These are phyloP conservation scores for Spathaspora sp. DNA, from an alignment of 805 yeast genomes.

Conservation along the genomic window DNA sequence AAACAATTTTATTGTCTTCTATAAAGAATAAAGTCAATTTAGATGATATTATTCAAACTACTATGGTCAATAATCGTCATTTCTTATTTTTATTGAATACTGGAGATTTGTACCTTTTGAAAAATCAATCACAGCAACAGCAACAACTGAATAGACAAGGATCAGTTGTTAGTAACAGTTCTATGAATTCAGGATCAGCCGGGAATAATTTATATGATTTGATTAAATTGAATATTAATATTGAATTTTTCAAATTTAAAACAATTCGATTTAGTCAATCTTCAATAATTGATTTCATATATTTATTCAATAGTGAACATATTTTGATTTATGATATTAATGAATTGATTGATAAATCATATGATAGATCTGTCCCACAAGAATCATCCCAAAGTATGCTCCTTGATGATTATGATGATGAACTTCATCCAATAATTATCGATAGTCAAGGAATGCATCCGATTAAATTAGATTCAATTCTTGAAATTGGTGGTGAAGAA, in stretches of 20 bases:
- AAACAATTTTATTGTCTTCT: slow-evolving; percentile 32
- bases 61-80: slow-evolving; percentile 26
- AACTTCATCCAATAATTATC: slow-evolving; percentile 24
- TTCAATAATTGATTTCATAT: slow-evolving; percentile 12
- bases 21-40: slow-evolving; percentile 25
- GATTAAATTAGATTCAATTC: slow-evolving; percentile 13
- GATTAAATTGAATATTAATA: slow-evolving; percentile 22
- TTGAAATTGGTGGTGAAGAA: neutral
- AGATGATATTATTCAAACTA: slow-evolving; percentile 17
- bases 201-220: slow-evolving; percentile 30
- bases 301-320: slow-evolving; percentile 37
- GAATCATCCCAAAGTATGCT: slow-evolving; percentile 11
- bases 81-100: slow-evolving; percentile 31
- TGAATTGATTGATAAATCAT: slow-evolving; percentile 15
- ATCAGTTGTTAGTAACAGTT: slow-evolving; percentile 11
- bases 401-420: slow-evolving; percentile 9
- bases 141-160: neutral
- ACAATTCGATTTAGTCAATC: slow-evolving; percentile 13
- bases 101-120: slow-evolving; percentile 38
- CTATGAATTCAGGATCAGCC: neutral
- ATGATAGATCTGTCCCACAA: slow-evolving; percentile 1
- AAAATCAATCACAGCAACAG: slow-evolving; percentile 20
- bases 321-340: slow-evolving; percentile 25
- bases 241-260: slow-evolving; percentile 31
- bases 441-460: slow-evolving; percentile 25